phyloP scores from a whole-genome alignment of 257 asterid genomes.

The Solanum clarkiae region DNA sequence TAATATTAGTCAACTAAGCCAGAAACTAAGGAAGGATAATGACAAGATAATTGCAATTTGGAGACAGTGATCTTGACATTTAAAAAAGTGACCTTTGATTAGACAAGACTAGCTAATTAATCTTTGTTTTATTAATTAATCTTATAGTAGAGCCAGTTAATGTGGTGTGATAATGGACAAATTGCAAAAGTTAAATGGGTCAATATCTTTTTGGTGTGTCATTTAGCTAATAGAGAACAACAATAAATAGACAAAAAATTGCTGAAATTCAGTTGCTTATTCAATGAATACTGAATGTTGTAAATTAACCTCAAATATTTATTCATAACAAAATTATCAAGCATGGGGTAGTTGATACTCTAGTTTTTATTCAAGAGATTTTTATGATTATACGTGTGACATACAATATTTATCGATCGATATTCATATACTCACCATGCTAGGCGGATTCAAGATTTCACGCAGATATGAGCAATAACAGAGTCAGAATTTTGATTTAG shows the following conservation, averaged over 20 bases:
- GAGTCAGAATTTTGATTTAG: too few species aligned
- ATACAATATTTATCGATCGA: background rate
- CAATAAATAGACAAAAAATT: conserved; percentile 11
- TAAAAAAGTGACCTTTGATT: conserved; percentile 15
- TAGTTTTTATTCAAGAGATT: background rate
- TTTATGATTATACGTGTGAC: background rate
- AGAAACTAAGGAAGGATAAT: conserved; percentile 40
- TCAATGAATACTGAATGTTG: background rate
- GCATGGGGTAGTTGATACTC: background rate
- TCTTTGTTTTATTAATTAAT: conserved; percentile 1
- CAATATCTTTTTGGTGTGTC: background rate
- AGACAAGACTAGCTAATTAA: conserved; percentile 5
- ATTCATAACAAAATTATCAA: background rate
- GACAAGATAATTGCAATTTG: conserved; percentile 9
- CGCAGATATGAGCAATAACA: too few species aligned
- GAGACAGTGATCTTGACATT: conserved; percentile 39
- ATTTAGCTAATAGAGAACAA: conserved; percentile 1
- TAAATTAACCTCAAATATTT: background rate
- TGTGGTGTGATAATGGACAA: background rate
- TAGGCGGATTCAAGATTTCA: rapidly evolving
- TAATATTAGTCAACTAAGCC: conserved; percentile 9
- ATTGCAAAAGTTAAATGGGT: background rate
- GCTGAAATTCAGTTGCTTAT: background rate
- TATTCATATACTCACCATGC: too few species aligned
- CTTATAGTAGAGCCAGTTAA: background rate